Base-by-base conservation (phyloP, 2,329 filamentous ascomycete genomes). In the Cylindrodendrum hubeiense region DNA sequence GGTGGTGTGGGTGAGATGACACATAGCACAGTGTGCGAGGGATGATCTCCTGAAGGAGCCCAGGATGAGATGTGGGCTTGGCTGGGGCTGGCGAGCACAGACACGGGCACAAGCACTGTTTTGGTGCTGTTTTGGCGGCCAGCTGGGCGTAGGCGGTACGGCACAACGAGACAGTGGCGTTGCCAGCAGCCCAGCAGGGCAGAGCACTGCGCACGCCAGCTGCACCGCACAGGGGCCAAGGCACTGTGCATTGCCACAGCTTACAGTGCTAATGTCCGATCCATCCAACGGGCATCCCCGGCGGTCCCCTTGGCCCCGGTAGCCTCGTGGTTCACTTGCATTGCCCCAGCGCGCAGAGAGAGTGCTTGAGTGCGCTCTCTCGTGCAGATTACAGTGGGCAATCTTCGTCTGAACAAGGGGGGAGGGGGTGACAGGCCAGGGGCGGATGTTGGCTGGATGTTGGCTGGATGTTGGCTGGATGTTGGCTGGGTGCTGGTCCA, bases 191-290 rank as follows among this genome's bases (percentile, higher is more conserved):
- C 28, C 47, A 51, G 47, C 33, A 44, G 30, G 37, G 34, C 22
- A 41, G 33, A 58, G 30, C 22, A 50, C 30, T 37, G 54, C 28
- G 24, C 43, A 22, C 54, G 39, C 43, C 47, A 15, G 28, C 24
- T 50, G 55, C 56, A 21, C 50, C 12, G 22, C 8, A 43, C 22
- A 21, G 15, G 22, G 8, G 24, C 52, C 21, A 44, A 21, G 4
- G 21, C 49, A 52, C 39, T 46, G 57, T 44, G 57, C 49, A 60
- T 60, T 49, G 46, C 56, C 47, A 44, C 59, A 50, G 46, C 51
- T 28, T 30, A 47, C 17, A 63, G 49, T 59, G 43, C 49, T 33
- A 50, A 63, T 63, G 19, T 63, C 61, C 43, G 55, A 49, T 47
- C 34, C 61, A 49, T 47, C 34, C 61, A 63, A 54, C 54, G 54